These are phyloP conservation scores for Cutaneotrichosporon mucoides DNA, from an alignment of 1,284 basidiomycete species.

Conservation along the genomic window DNA sequence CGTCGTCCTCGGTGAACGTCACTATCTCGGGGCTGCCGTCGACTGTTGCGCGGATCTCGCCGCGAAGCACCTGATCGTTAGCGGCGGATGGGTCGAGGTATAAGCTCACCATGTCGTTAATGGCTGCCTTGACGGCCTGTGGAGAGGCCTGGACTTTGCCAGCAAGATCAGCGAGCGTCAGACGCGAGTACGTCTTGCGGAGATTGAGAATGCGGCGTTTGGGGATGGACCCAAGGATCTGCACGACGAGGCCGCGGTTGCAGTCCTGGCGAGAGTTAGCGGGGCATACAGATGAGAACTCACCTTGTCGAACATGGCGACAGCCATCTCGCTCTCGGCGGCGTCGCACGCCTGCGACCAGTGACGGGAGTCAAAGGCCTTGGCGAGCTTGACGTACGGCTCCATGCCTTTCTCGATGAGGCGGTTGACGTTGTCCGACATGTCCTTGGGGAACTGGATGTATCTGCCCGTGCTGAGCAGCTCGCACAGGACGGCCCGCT, in stretches of 20 bases:
- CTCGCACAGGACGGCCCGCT: slow-evolving; percentile 43
- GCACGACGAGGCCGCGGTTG: slow-evolving; percentile 34
- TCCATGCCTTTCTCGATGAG: slow-evolving; percentile 28
- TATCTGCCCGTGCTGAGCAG: slow-evolving; percentile 32
- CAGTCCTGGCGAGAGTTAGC: slow-evolving; percentile 26
- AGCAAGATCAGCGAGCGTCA: slow-evolving; percentile 29
- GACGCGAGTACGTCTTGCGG: slow-evolving; percentile 31
- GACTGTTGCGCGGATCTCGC: slow-evolving; percentile 26
- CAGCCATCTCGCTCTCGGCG: neutral
- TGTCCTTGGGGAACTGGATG: slow-evolving; percentile 32
- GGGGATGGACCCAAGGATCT: slow-evolving; percentile 31
- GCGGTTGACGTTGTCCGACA: slow-evolving; percentile 22
- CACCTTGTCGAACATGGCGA: slow-evolving; percentile 6
- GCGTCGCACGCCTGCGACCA: slow-evolving; percentile 27
- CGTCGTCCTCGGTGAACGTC: slow-evolving; percentile 29
- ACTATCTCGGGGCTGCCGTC: slow-evolving; percentile 20
- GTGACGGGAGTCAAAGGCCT: slow-evolving; percentile 29
- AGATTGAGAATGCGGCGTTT: slow-evolving; percentile 32
- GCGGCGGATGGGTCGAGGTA: neutral
- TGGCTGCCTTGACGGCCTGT: slow-evolving; percentile 8
- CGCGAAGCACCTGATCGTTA: slow-evolving; percentile 16
- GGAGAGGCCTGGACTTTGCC: slow-evolving; percentile 16
- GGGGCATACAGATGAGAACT: neutral
- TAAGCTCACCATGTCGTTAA: slow-evolving; percentile 34
- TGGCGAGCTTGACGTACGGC: slow-evolving; percentile 34